These are phyloP conservation scores for Phytophthora sp. DNA, from an alignment of 352 stramenopile genomes.

Conservation along the genomic window DNA sequence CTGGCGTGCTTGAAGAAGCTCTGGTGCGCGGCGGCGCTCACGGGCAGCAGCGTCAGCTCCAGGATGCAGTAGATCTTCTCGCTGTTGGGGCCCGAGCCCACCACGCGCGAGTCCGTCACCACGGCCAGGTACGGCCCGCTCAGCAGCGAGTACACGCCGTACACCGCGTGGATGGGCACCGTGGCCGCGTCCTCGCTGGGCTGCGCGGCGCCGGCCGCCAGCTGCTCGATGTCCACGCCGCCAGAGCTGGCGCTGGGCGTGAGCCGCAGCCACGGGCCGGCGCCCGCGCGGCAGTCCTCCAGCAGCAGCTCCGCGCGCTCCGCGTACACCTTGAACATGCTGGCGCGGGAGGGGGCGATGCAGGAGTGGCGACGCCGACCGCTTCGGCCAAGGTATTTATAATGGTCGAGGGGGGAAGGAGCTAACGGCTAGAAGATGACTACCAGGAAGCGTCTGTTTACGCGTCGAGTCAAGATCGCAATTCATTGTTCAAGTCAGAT, in stretches of 20 bases:
- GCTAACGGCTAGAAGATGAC: not conserved
- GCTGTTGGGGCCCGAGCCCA: constrained; percentile 60
- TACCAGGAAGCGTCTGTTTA: constrained; percentile 1
- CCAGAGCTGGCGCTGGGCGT: constrained; percentile 25
- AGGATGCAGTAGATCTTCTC: constrained; percentile 67
- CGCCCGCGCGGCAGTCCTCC: constrained; percentile 79
- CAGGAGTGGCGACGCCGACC: not conserved
- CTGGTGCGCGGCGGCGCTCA: constrained; percentile 60
- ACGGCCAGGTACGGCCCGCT: constrained; percentile 74
- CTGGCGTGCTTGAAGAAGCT: constrained; percentile 57
- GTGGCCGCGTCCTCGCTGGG: constrained; percentile 51
- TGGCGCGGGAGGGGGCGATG: not conserved
- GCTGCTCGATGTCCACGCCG: constrained; percentile 33
- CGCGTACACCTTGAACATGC: constrained; percentile 85
- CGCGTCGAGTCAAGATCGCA: not conserved
- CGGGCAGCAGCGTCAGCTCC: constrained; percentile 61
- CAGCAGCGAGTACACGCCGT: constrained; percentile 75
- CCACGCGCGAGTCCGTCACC: constrained; percentile 69
- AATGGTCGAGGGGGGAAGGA: constrained; percentile 15
- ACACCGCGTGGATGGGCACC: constrained; percentile 75
- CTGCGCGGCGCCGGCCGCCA: constrained; percentile 16
- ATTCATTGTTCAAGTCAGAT: constrained; percentile 4
- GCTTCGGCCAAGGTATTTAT: constrained; percentile 9
- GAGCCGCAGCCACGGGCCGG: constrained; percentile 68
- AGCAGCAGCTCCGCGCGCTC: constrained; percentile 74